Conservation (phyloP, 805 yeast genomes). For the Nakazawaea peltata region DNA sequence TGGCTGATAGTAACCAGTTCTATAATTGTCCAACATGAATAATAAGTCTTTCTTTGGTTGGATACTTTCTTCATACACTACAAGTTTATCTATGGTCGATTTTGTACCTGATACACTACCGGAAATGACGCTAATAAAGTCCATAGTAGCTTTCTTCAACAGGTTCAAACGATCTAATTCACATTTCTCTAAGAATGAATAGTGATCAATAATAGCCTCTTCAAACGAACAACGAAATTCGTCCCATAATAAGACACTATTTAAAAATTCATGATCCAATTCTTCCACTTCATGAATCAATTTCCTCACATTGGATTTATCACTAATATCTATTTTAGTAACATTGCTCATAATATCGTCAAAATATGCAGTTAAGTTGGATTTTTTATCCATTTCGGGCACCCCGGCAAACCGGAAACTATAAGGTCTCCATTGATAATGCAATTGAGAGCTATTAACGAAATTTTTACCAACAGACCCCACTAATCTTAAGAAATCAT, state of each 20-base stretch:
- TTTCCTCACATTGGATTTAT: slow-evolving; percentile 42
- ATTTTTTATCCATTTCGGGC: slow-evolving; percentile 16
- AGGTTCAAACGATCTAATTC: slow-evolving; percentile 74
- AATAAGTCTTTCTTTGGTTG: slow-evolving; percentile 63
- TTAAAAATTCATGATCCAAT: slow-evolving; percentile 49
- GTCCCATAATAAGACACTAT: slow-evolving; percentile 53
- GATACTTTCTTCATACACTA: slow-evolving; percentile 62
- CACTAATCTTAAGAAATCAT: slow-evolving; percentile 55
- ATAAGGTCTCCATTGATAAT: slow-evolving; percentile 73
- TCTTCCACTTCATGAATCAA: slow-evolving; percentile 48
- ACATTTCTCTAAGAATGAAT: slow-evolving; percentile 73
- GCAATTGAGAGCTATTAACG: slow-evolving; percentile 66
- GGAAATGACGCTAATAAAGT: slow-evolving; percentile 60
- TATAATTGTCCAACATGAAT: slow-evolving; percentile 55
- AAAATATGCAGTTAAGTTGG: slow-evolving; percentile 7
- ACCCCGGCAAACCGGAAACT: slow-evolving; percentile 50
- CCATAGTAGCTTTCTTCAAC: slow-evolving; percentile 65
- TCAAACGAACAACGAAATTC: slow-evolving; percentile 64
- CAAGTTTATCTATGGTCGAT: slow-evolving; percentile 49
- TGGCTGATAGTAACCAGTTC: slow-evolving; percentile 72
- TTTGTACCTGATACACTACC: slow-evolving; percentile 52
- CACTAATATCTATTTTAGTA: slow-evolving; percentile 18
- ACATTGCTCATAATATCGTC: slow-evolving; percentile 9
- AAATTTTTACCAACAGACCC: slow-evolving; percentile 55
- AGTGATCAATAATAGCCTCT: slow-evolving; percentile 62